Evolutionary conservation across 768 basidiomycete species (phyloP).

Genomic region (Boletus sensibilis): DNA sequence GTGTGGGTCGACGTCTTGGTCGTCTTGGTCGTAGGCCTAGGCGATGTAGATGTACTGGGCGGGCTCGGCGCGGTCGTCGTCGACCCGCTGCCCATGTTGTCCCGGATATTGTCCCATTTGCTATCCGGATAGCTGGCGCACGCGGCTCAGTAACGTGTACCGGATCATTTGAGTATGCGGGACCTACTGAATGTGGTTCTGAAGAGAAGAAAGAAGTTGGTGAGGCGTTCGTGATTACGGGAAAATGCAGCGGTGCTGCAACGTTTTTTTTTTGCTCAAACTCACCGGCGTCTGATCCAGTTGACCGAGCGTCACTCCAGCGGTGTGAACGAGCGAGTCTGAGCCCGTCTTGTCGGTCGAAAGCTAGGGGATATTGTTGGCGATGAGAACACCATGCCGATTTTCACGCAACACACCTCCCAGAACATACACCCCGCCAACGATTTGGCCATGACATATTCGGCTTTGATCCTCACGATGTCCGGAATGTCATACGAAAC

Average conservation of each 20-base stretch:
- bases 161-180: neutral
- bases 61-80: conserved; percentile 22
- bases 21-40: neutral
- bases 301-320: conserved; percentile 44
- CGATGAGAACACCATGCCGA: neutral
- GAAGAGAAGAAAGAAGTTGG: neutral
- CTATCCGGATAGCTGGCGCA: conserved; percentile 56
- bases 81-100: conserved; percentile 51
- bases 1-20: neutral
- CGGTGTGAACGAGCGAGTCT: conserved; percentile 56
- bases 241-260: neutral
- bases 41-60: conserved; percentile 13
- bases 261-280: neutral
- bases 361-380: conserved; percentile 31
- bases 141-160: neutral
- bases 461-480: conserved; percentile 62
- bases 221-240: neutral
- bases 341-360: conserved; percentile 60
- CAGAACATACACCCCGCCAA: conserved; percentile 76
- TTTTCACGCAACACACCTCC: conserved; percentile 39
- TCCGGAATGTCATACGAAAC: conserved; percentile 77
- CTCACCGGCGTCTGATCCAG: conserved; percentile 54
- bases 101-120: conserved; percentile 69
- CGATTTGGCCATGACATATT: conserved; percentile 59
- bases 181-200: conserved; percentile 60